Evolutionary conservation across 331 rosid species (phyloP), one percentile per base, ranked within the genome.

Genomic region (Ulmus americana): DNA sequence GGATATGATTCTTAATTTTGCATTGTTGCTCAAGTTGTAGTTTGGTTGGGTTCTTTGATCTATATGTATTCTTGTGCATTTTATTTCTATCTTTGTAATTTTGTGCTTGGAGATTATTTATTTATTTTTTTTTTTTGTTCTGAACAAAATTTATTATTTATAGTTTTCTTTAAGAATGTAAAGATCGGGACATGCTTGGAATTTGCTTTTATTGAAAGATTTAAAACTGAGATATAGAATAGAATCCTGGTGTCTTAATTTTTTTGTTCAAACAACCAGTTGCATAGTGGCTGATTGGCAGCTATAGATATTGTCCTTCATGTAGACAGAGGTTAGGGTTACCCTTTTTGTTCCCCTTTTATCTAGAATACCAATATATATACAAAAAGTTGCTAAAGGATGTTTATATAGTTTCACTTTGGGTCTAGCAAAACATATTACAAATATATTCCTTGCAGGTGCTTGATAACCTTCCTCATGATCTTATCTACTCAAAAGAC

Each of bases 381-480:
- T 46, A 9, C 51, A 9, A 10, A 46, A 46, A 46, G 51, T 46
- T 9, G 51, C 51, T 9, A 4, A 46, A 46, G 13, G 13, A 6
- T 46, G 12, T 11, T 46, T 46, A 46, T 28, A 28, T 28, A 28
- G 35, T 28, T 28, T 28, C 35, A 28, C 35, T 28, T 28, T 28
- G 35, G 35, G 35, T 28, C 35, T 12, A 35, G 46, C 47, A 9
- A 15, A 48, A 71, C 59, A 14, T 44, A 59, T 69, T 59, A 39
- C 62, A 57, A 39, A 22, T 65, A 59, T 70, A 57, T 63, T 71
- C 66, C 57, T 52, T 72, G 65, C 79, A 92, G 97, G 97, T 92
- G 53, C 94, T 92, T 54, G 97, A 92, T 82, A 92, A 92, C 79
- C 94, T 92, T 80, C 97, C 97, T 6, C 97, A 92, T 62, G 96